Evolutionary conservation across 345 rosid species (phyloP).

Genomic region (Melaleuca alternifolia): DNA sequence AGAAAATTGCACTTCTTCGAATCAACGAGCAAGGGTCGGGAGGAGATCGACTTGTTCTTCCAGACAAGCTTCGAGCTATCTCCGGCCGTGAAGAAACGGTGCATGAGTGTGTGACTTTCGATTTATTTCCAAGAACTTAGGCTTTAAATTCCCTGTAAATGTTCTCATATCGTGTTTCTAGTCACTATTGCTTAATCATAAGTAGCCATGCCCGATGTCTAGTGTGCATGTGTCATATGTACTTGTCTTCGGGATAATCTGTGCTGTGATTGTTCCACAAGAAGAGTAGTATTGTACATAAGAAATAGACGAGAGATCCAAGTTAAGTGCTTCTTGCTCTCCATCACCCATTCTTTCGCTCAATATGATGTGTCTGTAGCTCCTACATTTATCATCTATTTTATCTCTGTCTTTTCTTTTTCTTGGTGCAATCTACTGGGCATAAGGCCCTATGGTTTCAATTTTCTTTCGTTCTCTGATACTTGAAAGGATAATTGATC

Average conservation of each 20-base stretch:
- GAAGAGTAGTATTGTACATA: background rate
- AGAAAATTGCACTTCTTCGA: slow-evolving; percentile 33
- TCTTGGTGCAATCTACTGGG: background rate
- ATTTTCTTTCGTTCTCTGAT: background rate
- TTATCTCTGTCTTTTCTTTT: background rate
- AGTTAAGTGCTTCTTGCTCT: background rate
- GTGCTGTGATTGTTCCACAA: background rate
- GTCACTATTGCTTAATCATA: background rate
- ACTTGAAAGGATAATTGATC: background rate
- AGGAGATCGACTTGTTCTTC: slow-evolving; percentile 49
- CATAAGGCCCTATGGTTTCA: background rate
- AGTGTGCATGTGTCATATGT: background rate
- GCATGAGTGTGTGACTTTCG: slow-evolving; percentile 27
- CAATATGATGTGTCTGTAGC: background rate
- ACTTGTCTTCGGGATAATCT: background rate
- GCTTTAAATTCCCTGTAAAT: background rate
- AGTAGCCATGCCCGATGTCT: background rate
- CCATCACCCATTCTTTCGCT: background rate
- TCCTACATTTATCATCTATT: background rate
- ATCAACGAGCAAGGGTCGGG: slow-evolving; percentile 5
- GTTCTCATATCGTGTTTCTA: background rate
- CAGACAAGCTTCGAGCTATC: slow-evolving; percentile 8
- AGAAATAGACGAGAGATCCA: background rate
- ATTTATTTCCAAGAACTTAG: background rate
- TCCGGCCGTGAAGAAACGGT: slow-evolving; percentile 21